A percentile compares a stretch with the other conserved stretches of the same genome.
phyloP scores from a whole-genome alignment of 129 eudicot species.

The Chrysanthemum makinoi region DNA sequence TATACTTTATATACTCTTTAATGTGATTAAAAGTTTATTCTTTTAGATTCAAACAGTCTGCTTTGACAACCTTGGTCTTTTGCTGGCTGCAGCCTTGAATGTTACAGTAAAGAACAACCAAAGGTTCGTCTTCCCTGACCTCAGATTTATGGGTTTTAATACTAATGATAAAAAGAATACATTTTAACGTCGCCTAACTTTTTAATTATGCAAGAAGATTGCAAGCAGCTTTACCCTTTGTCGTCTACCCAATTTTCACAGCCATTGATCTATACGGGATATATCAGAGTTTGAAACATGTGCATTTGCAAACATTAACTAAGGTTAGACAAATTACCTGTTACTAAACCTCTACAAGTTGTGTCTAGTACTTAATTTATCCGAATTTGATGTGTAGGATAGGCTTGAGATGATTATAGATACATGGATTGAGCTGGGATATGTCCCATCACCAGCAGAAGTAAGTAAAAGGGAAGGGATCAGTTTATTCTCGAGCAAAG shows the following conservation, averaged over 20 bases:
- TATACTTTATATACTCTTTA: background rate
- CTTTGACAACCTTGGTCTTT: slow-evolving; percentile 92
- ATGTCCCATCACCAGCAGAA: slow-evolving; percentile 87
- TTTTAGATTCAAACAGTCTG: slow-evolving; percentile 93
- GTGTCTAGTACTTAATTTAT: slow-evolving; percentile 16
- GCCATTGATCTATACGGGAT: slow-evolving; percentile 84
- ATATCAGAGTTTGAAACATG: slow-evolving; percentile 86
- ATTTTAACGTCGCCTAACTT: slow-evolving; percentile 28
- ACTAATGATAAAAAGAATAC: background rate
- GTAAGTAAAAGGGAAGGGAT: slow-evolving; percentile 78
- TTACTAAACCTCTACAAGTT: background rate
- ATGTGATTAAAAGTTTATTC: background rate
- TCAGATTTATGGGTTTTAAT: background rate
- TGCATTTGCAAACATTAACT: slow-evolving; percentile 83
- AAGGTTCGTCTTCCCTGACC: slow-evolving; percentile 45
- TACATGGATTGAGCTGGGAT: slow-evolving; percentile 58
- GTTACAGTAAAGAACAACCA: slow-evolving; percentile 58
- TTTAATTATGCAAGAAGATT: slow-evolving; percentile 46
- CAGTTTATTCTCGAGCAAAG: slow-evolving; percentile 51
- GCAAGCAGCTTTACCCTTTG: slow-evolving; percentile 87
- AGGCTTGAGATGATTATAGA: slow-evolving; percentile 78
- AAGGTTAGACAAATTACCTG: slow-evolving; percentile 56
- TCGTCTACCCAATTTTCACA: slow-evolving; percentile 78
- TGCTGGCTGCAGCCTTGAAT: slow-evolving; percentile 80
- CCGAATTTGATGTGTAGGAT: slow-evolving; percentile 54